Conservation (phyloP, 164 flowering plant species). For the Saururus chinensis region DNA sequence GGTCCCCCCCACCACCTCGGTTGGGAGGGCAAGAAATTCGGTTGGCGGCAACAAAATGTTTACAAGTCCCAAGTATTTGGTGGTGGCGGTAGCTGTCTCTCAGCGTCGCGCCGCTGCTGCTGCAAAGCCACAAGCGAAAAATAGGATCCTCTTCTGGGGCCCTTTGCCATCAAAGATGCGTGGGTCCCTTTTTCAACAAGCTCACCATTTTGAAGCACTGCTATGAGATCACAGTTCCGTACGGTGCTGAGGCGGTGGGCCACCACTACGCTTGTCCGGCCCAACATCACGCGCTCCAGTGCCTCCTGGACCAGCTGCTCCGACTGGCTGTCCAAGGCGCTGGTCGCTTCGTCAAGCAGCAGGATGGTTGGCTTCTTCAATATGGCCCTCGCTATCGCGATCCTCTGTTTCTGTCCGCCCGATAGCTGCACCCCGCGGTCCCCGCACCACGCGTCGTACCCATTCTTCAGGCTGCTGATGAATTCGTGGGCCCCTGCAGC, state of each 20-base stretch:
- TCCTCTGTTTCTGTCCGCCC: constrained; percentile 40
- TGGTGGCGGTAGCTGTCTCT: too few species aligned
- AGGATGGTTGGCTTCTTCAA: constrained; percentile 26
- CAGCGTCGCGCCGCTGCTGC: not conserved
- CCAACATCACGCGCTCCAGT: constrained; percentile 31
- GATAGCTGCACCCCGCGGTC: constrained; percentile 36
- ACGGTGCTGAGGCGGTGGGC: constrained; percentile 37
- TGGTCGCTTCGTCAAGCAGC: constrained; percentile 33
- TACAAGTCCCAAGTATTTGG: not conserved
- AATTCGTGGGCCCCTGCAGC: constrained; percentile 39
- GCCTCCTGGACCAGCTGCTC: constrained; percentile 38
- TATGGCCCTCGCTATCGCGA: constrained; percentile 38
- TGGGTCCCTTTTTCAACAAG: constrained; percentile 44
- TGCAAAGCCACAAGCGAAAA: constrained; percentile 20
- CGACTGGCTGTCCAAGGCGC: constrained; percentile 33
- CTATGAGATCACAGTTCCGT: constrained; percentile 30
- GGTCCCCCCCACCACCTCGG: too few species aligned
- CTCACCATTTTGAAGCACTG: constrained; percentile 28
- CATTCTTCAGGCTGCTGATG: constrained; percentile 27
- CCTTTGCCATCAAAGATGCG: constrained; percentile 20
- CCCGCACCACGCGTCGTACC: constrained; percentile 36
- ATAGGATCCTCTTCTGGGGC: constrained; percentile 27
- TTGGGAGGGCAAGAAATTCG: too few species aligned
- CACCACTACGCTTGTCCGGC: constrained; percentile 35
- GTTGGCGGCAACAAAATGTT: not conserved